Base-by-base conservation (phyloP, 495 filamentous ascomycete genomes). In the Penicillium nucicola region DNA sequence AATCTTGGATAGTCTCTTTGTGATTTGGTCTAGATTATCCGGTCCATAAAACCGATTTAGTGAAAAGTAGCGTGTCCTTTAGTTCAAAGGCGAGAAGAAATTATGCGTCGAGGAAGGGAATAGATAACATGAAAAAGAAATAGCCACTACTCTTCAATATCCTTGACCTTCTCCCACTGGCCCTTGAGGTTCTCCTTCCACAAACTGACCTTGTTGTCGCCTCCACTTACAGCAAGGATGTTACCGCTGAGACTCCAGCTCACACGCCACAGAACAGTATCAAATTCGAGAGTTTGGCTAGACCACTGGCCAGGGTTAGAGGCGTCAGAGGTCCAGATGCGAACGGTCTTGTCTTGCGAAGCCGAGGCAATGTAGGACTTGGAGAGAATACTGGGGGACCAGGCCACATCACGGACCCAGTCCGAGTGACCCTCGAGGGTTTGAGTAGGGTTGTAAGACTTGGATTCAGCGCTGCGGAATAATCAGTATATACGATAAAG, bases 241-340 rank as follows among this genome's bases (percentile, higher is more conserved):
- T 99, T 99, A 17, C 95, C 95, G 71, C 90, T 96, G 56, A 97
- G 78, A 60, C 89, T 95, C 95, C 95, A 99, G 76, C 90, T 96
- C 12, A 96, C 93, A 32, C 92, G 83, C 95, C 95, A 99, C 53
- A 96, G 76, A 42, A 91, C 89, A 10, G 83, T 82, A 9, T 96
- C 92, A 54, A 99, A 95, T 50, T 84, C 80, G 51, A 97, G 77
- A 19, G 84, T 80, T 67, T 92, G 92, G 71, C 81, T 84, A 35
- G 81, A 77, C 95, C 95, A 99, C 60, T 89, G 78, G 33, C 70
- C 65, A 45, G 76, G 72, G 63, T 70, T 70, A 47, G 80, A 78
- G 11, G 80, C 76, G 56, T 86, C 83, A 32, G 77, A 83, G 14
- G 92, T 97, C 95, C 95, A 99, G 69, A 99, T 96, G 45, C 92